phyloP scores from a whole-genome alignment of 108 stramenopile genomes.

The Discostella pseudostelligera region DNA sequence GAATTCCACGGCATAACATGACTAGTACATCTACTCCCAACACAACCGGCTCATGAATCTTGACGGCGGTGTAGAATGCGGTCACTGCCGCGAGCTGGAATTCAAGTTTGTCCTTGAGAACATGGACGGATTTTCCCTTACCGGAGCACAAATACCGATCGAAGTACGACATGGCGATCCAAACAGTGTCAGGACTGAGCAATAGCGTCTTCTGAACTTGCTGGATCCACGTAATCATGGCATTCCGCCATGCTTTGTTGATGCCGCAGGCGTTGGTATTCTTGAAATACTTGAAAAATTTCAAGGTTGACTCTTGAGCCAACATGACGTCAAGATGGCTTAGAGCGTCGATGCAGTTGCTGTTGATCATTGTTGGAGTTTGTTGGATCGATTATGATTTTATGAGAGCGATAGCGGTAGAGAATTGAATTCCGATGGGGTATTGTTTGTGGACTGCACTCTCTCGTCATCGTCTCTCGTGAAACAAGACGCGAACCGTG shows the following conservation, averaged over 20 bases:
- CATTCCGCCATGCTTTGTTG: slow-evolving; percentile 35
- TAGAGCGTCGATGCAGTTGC: slow-evolving; percentile 18
- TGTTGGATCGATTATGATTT: not conserved
- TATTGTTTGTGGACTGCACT: no score
- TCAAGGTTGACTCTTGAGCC: slow-evolving; percentile 17
- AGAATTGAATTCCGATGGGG: no score
- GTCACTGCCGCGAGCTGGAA: slow-evolving; percentile 80
- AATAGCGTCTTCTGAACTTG: slow-evolving; percentile 29
- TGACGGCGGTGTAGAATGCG: slow-evolving; percentile 68
- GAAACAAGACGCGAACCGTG: no score
- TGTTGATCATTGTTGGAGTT: slow-evolving; percentile 15
- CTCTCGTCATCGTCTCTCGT: no score
- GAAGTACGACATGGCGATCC: slow-evolving; percentile 54
- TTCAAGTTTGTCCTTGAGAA: slow-evolving; percentile 19
- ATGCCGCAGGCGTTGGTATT: slow-evolving; percentile 11
- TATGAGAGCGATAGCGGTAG: no score
- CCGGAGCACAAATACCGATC: slow-evolving; percentile 43
- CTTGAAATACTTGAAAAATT: slow-evolving; percentile 29
- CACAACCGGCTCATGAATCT: slow-evolving; percentile 58
- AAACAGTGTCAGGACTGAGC: slow-evolving; percentile 58
- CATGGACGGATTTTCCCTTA: slow-evolving; percentile 6
- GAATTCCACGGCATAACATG: slow-evolving; percentile 29
- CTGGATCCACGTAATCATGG: slow-evolving; percentile 38
- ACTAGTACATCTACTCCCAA: slow-evolving; percentile 34
- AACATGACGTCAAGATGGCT: slow-evolving; percentile 31